A percentile compares a stretch with the other conserved stretches of the same genome.
These are phyloP conservation scores for Solanum stenotomum DNA, from an alignment of 257 asterid genomes.

Conservation along the genomic window DNA sequence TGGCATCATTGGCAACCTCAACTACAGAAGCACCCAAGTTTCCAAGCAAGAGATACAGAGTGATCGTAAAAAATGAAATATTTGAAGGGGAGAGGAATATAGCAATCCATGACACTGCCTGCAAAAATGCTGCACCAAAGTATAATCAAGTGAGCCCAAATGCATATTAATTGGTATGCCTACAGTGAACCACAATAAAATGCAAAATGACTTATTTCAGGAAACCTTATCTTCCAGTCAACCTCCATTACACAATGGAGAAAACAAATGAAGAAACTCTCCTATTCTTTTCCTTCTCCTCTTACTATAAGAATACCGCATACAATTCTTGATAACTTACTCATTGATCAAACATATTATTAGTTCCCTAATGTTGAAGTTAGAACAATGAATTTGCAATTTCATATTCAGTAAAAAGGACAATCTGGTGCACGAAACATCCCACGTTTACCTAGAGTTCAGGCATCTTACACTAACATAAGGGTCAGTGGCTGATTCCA, in stretches of 20 bases:
- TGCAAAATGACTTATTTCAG: background rate
- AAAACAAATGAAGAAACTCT: background rate
- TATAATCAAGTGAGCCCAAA: background rate
- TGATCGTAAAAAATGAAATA: conserved; percentile 55
- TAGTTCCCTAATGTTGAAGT: background rate
- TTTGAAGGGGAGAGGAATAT: conserved; percentile 42
- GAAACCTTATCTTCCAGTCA: background rate
- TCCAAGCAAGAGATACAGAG: conserved; percentile 71
- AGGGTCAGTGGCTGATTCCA: background rate
- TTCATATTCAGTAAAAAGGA: background rate
- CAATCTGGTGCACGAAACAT: background rate
- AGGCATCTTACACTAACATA: background rate
- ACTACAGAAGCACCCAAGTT: conserved; percentile 87
- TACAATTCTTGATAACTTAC: background rate
- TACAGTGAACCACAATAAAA: background rate
- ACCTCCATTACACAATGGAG: background rate
- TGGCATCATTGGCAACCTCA: conserved; percentile 96
- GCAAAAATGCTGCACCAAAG: conserved; percentile 63
- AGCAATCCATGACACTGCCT: conserved; percentile 79
- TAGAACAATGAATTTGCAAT: background rate
- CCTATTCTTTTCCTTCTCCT: background rate
- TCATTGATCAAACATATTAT: background rate
- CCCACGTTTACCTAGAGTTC: background rate
- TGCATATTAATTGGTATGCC: background rate
- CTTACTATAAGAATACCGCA: background rate